Base-by-base conservation (phyloP, 768 basidiomycete genomes). In the Wakefieldia striispora region DNA sequence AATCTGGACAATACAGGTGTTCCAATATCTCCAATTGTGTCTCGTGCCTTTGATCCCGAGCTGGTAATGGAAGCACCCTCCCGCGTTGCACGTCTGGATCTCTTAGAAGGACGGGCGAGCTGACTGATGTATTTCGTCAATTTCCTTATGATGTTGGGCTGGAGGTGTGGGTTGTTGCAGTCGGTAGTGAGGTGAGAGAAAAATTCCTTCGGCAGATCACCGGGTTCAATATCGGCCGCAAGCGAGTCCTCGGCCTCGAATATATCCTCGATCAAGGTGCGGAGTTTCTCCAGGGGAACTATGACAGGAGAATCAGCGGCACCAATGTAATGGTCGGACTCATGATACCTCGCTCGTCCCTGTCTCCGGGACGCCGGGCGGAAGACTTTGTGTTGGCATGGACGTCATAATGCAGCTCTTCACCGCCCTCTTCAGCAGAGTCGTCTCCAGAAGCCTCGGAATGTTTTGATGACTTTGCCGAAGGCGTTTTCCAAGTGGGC, bases 161-260 rank as follows among this genome's bases (percentile, higher is more conserved):
- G 75, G 19, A 93, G 72, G 16, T 82, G 75, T 0, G 90, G 89
- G 19, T 75, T 74, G 5, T 81, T 71, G 42, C 71, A 67, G 49
- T 90, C 84, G 20, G 66, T 57, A 0, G 82, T 87, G 26, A 79
- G 69, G 7, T 70, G 71, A 20, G 83, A 93, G 67, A 83, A 93
- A 62, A 75, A 86, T 8, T 84, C 79, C 24, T 72, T 62, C 4
- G 82, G 73, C 12, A 91, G 70, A 43, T 82, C 75, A 13, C 62
- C 51, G n/a, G 70, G 51, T 34, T 77, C 75, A 2, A 72, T 65
- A 42, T 87, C 84, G 0, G 81, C 70, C 3, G 84, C 77, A 14
- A 91, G 70, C 0, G 76, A 65, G 61, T 94, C 93, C 57, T 90
- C 84, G 0, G 88, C 83, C 54, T 88, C 85, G 48, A 95, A 88